Evolutionary conservation across 2,329 filamentous ascomycete genomes (phyloP), one percentile per base, ranked within the genome.

Genomic region (Beauveria scarabaeidicola): DNA sequence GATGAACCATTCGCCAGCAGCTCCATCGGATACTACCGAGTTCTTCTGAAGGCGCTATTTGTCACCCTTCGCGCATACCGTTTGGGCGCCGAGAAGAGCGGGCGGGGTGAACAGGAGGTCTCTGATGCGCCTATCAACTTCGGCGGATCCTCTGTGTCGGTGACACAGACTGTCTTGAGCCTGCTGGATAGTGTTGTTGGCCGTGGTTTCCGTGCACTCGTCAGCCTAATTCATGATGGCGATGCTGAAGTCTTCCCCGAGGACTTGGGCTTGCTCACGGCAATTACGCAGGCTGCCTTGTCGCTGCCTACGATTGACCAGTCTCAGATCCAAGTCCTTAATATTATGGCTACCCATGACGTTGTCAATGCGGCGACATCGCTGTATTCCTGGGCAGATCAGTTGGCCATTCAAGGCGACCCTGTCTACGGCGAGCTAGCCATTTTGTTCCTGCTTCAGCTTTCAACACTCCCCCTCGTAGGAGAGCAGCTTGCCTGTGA

Each of bases 391-490:
- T 99, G 94, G 94, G 85, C 93, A 4, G 91, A 97, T 71, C 85
- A 87, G 64, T 80, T 97, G 25, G 83, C 88, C 0, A 81, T 88
- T 40, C 82, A 88, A 60, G 85, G 86, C 29, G 93, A 97, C 69
- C 93, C 94, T 0, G 79, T 97, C 32, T 97, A 97, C 71, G 94
- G 92, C 64, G 92, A 97, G 69, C 82, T 97, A n/a, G 90, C 89
- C 67, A 81, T 96, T 44, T 81, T 92, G 27, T 95, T 97, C 73
- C 80, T 99, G 15, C 84, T 96, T 23, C 90, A 96, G 65, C 81
- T 99, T 13, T 96, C 92, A 1, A 87, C 84, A 15, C 81, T 97
- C 15, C 88, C 89, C 0, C 74, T 84, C 19, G 81, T 97, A 55
- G 93, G 94, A 3, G 93, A 97, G 70, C 89, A 94, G 63, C 85